Conservation (phyloP, 2,329 filamentous ascomycete species). For the Hypocrella siamensis region DNA sequence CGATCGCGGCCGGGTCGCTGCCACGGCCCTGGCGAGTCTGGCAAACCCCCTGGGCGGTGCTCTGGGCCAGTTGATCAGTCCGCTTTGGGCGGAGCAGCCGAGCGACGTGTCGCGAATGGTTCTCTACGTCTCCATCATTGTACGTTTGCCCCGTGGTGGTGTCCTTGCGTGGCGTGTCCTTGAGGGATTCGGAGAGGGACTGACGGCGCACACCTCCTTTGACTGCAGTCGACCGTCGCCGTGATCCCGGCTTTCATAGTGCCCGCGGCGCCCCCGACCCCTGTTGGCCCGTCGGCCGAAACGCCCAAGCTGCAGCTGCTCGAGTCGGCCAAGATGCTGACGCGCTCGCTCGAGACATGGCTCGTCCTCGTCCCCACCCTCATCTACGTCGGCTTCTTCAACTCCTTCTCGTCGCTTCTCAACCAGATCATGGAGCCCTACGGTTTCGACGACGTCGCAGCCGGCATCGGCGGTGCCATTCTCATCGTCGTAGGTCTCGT, state of each 20-base stretch:
- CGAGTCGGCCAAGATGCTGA: conserved; percentile 36
- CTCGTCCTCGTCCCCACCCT: conserved; percentile 68
- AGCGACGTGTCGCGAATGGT: conserved; percentile 65
- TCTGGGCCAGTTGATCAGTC: conserved; percentile 72
- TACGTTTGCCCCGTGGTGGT: conserved; percentile 23
- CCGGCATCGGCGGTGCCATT: conserved; percentile 78
- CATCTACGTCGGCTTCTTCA: conserved; percentile 85
- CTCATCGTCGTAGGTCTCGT: conserved; percentile 82
- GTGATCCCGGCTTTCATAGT: conserved; percentile 69
- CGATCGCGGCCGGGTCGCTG: conserved; percentile 64
- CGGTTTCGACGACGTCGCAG: conserved; percentile 66
- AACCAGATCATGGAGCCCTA: conserved; percentile 85
- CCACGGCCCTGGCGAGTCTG: conserved; percentile 70
- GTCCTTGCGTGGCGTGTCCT: not conserved
- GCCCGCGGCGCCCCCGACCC: conserved; percentile 60
- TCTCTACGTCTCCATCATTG: conserved; percentile 70
- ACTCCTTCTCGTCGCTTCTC: conserved; percentile 71
- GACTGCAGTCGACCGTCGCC: conserved; percentile 24
- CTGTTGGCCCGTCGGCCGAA: conserved; percentile 51
- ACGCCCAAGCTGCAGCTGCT: conserved; percentile 37
- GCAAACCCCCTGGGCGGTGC: conserved; percentile 87
- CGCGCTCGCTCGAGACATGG: conserved; percentile 54
- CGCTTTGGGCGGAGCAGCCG: conserved; percentile 51
- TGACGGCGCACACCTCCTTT: not conserved
- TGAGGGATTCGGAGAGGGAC: not conserved